Evolutionary conservation across 257 asterid genomes (phyloP), one percentile per base, ranked within the genome.

Genomic region (Solanum paucissectum): DNA sequence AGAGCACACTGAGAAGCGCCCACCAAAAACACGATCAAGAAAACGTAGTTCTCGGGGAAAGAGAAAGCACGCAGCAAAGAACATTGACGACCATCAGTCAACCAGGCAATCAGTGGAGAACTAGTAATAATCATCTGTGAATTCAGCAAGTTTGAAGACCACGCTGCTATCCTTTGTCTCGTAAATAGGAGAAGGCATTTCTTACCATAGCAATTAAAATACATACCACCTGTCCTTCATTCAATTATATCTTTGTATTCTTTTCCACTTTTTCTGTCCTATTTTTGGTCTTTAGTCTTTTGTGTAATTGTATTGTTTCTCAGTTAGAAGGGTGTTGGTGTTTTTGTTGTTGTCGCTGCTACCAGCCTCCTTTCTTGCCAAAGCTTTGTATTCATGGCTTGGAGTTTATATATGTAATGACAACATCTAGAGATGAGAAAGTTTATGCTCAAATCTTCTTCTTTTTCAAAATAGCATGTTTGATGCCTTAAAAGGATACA

Each of bases 1-100:
- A 69, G 94, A 91, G 87, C 91, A 27, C 89, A 83, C 90, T 0
- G 98, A 95, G 79, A 94, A 92, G 87, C 95, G 92, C 11, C 86
- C 91, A 38, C 42, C 92, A 83, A 96, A 93, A 91, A 89, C 89
- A 12, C 94, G 93, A 14, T 90, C 98, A 55, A 93, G 94, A 87
- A 97, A 93, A 87, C 98, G 95, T 85, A 92, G 94, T 75, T 92
- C 95, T 46, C 90, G 95, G 69, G 90, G 93, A 92, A 97, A 91
- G 92, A 92, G 90, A 88, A 95, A 94, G 93, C 96, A 91, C 74
- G 86, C 85, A n/a, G 62, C 95, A 23, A 95, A 93, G 90, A 92
- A 38, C 52, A 25, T 89, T 42, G 96, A 93, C 6, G 96, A 92
- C 7, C 95, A 87, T 33, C 88, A 71, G 66, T 90, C 98, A 18